Conservation (phyloP, 164 flowering plant genomes). For the Aristolochia californica region DNA sequence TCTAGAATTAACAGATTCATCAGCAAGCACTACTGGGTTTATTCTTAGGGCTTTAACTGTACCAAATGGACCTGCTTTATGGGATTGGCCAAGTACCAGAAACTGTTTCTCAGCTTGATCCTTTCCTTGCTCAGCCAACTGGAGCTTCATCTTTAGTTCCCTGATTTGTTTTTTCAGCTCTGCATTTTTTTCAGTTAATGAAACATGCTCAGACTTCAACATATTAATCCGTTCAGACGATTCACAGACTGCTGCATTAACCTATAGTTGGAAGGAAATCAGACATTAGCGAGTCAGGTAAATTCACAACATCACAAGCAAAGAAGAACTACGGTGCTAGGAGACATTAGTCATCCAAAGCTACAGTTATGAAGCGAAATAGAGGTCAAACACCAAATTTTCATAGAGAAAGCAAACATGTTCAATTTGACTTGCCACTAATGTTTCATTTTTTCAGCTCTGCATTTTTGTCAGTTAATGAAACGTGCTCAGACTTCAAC, state of each 20-base stretch:
- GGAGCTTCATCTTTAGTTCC: conserved; percentile 31
- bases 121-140: conserved; percentile 50
- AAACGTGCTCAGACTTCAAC: conserved; percentile 40
- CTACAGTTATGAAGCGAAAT: neutral
- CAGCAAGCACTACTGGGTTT: conserved; percentile 67
- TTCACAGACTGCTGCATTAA: conserved; percentile 43
- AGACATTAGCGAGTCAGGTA: neutral
- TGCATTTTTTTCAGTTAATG: conserved; percentile 45
- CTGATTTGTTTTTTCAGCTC: conserved; percentile 13
- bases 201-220: conserved; percentile 41
- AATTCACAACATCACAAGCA: neutral
- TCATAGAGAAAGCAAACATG: no score
- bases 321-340: neutral
- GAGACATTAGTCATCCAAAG: neutral
- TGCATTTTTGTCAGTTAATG: conserved; percentile 43
- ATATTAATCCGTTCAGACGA: conserved; percentile 40
- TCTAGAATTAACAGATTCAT: conserved; percentile 75
- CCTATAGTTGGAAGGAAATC: neutral
- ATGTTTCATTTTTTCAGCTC: conserved; percentile 6
- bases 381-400: neutral
- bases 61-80: conserved; percentile 77
- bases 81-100: conserved; percentile 36
- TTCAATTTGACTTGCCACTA: neutral
- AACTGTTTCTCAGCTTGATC: conserved; percentile 54
- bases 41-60: conserved; percentile 80